These are phyloP conservation scores for Ampelocalamus luodianensis DNA, from an alignment of 176 grass and related monocot species.

Conservation along the genomic window DNA sequence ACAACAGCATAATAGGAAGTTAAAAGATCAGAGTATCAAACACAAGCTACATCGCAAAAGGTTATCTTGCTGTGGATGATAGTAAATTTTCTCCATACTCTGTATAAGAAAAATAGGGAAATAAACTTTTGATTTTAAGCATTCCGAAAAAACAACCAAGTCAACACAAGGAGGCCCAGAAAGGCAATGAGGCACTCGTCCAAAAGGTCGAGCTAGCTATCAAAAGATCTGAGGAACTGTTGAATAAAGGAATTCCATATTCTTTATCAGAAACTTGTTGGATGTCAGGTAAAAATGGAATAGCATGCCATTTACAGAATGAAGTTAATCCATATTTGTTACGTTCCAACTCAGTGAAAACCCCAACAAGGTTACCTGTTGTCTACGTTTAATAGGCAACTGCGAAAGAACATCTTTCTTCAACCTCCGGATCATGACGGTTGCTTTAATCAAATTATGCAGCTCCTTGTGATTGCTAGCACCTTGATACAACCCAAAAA, in stretches of 20 bases:
- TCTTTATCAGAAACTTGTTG: neutral
- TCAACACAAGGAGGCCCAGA: conserved; percentile 25
- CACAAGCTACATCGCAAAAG: conserved; percentile 30
- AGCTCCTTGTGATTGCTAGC: conserved; percentile 97
- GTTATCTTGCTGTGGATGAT: conserved; percentile 4
- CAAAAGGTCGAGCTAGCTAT: conserved; percentile 5
- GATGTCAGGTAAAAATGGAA: conserved; percentile 13
- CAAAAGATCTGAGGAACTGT: neutral
- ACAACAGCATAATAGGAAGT: neutral
- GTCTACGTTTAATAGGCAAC: conserved; percentile 80
- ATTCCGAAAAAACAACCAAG: conserved; percentile 1
- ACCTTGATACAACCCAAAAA: conserved; percentile 46
- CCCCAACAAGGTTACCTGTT: conserved; percentile 58
- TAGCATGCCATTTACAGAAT: neutral
- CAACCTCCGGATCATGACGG: conserved; percentile 92
- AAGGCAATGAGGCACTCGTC: conserved; percentile 15
- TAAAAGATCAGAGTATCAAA: conserved; percentile 17
- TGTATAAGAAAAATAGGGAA: conserved; percentile 10
- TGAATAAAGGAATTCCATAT: neutral
- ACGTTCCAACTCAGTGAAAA: neutral
- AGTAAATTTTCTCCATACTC: neutral
- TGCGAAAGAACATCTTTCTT: conserved; percentile 92
- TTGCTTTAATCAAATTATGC: conserved; percentile 97
- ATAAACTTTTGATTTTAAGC: neutral
- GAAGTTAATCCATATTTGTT: conserved; percentile 2